Evolutionary conservation across 2,329 filamentous ascomycete genomes (phyloP), one percentile per base, ranked within the genome.

Genomic region (Akanthomyces lecanii): DNA sequence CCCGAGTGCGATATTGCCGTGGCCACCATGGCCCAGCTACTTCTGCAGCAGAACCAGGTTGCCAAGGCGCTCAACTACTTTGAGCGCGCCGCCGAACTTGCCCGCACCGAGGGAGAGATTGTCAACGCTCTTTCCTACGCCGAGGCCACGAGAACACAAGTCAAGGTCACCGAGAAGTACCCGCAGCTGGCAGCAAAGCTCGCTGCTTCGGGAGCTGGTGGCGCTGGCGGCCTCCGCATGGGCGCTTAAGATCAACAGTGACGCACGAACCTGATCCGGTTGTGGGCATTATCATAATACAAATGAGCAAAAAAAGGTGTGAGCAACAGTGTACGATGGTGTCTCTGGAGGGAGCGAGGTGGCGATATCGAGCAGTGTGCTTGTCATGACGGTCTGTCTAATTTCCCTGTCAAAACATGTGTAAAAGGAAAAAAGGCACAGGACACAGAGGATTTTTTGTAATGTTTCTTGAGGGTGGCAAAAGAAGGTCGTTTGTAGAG

Each of bases 1-100:
- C 95, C 95, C 30, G 95, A 99, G 76, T 99, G 95, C 74, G 95
- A 99, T 72, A 99, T 99, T 72, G 95, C 95, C 48, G 95, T 99
- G 48, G 95, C 95, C 60, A 99, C 95, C 61, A 97, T 99, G 92
- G 95, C 95, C 12, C 95, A 99, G 78, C 86, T 99, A 48, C 88
- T 99, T 59, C 85, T 99, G 42, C 95, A 99, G 77, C 95, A 98
- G 81, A 95, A 95, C 76, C 97, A 97, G 81, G 94, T 99, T 64
- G 90, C 89, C 42, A 91, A 97, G 66, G 95, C 95, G 0, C 87
- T 99, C 68, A 92, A 90, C 77, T 98, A 98, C 82, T 99, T 99
- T 74, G 93, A 98, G 82, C 89, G 92, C 65, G 95, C 95, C 2
- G 95, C 94, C 33, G 93, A 98, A 79, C 87, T 99, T 60, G 93